Conservation (phyloP, 2,329 filamentous ascomycete genomes). For the Pochonia chlamydosporia region DNA sequence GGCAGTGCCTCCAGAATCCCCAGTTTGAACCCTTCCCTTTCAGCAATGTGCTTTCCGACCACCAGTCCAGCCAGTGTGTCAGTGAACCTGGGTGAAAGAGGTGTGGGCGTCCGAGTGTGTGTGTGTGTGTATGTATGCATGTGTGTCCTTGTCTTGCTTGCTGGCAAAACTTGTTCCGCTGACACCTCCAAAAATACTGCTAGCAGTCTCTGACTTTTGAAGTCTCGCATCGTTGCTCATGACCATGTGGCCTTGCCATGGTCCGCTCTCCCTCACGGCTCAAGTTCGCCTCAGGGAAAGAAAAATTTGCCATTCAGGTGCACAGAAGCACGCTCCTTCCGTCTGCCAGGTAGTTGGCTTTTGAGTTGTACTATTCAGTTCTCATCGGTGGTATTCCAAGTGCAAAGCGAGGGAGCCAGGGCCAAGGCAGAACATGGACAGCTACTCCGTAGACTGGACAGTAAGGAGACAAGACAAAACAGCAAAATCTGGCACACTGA, state of each 20-base stretch:
- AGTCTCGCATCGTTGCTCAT: background rate
- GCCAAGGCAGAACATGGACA: no score
- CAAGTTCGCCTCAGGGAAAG: background rate
- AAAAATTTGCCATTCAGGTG: no score
- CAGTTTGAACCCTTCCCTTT: background rate
- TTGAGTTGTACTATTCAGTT: no score
- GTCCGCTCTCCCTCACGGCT: no score
- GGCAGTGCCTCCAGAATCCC: conserved; percentile 1
- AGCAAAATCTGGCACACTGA: background rate
- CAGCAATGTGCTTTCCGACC: background rate
- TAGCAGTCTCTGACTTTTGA: background rate
- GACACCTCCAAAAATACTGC: no score
- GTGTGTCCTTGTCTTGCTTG: conserved; percentile 14
- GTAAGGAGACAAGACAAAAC: conserved; percentile 2
- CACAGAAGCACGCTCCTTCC: no score
- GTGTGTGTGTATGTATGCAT: conserved; percentile 11
- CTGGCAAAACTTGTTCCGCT: background rate
- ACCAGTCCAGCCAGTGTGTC: no score
- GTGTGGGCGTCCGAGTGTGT: background rate
- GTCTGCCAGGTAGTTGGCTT: no score
- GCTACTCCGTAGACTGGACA: no score
- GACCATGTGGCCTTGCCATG: background rate
- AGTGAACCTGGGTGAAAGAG: no score
- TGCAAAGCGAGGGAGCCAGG: no score
- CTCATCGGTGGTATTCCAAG: no score